These are phyloP conservation scores for Jimgerdemannia flammicorona DNA, from an alignment of 192 early-diverging fungal species.

Conservation along the genomic window DNA sequence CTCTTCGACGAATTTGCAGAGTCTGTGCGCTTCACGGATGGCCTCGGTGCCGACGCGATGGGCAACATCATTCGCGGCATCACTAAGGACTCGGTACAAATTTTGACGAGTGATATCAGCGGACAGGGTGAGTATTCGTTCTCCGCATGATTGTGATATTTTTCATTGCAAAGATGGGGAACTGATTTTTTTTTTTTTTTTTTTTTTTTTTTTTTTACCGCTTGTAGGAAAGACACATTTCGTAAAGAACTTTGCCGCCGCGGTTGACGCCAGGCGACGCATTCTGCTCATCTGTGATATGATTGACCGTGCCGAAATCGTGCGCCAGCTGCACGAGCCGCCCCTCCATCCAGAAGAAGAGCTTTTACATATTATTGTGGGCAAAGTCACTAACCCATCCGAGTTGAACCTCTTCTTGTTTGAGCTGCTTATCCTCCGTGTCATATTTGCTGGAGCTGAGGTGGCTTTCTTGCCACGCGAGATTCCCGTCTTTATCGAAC, in stretches of 20 bases:
- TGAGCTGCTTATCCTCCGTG: neutral
- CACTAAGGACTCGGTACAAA: neutral
- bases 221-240: neutral
- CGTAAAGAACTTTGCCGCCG: neutral
- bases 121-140: neutral
- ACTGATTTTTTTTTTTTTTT: neutral
- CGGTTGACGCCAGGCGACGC: neutral
- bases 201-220: neutral
- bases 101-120: neutral
- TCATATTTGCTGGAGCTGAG: neutral
- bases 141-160: neutral
- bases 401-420: neutral
- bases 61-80: neutral
- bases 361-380: neutral
- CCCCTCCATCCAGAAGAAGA: neutral
- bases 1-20: neutral
- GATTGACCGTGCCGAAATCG: neutral
- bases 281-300: neutral
- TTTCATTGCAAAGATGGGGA: neutral
- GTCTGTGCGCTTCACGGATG: neutral
- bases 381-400: neutral
- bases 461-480: neutral
- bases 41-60: neutral
- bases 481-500: constrained; percentile 12
- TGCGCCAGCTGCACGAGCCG: neutral